Percentiles rank a stretch among this genome's conserved stretches.
phyloP scores from a whole-genome alignment of 441 rosid genomes.

The Syzygium syzygioides region DNA sequence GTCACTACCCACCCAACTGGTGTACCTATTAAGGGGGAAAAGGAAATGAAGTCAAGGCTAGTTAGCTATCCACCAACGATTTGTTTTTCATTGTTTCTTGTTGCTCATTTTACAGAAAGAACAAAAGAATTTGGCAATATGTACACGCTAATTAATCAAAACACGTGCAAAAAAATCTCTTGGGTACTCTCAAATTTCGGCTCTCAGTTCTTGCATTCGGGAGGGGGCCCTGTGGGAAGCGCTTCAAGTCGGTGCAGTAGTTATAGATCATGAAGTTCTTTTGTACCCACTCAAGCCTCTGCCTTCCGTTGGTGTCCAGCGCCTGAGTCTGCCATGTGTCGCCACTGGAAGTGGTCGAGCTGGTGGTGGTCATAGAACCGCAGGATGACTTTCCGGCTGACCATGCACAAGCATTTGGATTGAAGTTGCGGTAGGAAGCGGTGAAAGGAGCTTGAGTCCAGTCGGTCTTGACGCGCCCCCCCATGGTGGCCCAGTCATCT shows the following conservation, averaged over 20 bases:
- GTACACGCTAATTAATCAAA: not conserved
- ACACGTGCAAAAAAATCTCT: not conserved
- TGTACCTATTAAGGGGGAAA: not conserved
- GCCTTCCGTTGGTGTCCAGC: not conserved
- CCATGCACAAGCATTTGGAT: not conserved
- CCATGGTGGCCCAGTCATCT: not conserved
- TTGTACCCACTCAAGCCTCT: not conserved
- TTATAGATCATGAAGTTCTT: not conserved
- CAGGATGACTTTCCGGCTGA: not conserved
- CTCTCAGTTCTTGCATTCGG: not conserved
- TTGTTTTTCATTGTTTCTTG: not conserved
- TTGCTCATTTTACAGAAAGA: not conserved
- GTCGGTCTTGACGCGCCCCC: not conserved
- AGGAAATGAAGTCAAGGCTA: not conserved
- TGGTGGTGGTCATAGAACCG: not conserved
- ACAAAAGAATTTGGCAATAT: not conserved
- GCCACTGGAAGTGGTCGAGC: not conserved
- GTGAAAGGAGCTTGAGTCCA: not conserved
- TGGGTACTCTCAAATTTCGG: not conserved
- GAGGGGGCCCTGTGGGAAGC: not conserved
- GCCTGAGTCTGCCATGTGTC: not conserved
- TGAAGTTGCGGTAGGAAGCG: not conserved
- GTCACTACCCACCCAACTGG: not conserved
- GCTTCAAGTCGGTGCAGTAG: not conserved
- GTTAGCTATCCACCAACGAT: not conserved